These are phyloP conservation scores for Dalbergia cultrata DNA, from an alignment of 306 rosid species.

Conservation along the genomic window DNA sequence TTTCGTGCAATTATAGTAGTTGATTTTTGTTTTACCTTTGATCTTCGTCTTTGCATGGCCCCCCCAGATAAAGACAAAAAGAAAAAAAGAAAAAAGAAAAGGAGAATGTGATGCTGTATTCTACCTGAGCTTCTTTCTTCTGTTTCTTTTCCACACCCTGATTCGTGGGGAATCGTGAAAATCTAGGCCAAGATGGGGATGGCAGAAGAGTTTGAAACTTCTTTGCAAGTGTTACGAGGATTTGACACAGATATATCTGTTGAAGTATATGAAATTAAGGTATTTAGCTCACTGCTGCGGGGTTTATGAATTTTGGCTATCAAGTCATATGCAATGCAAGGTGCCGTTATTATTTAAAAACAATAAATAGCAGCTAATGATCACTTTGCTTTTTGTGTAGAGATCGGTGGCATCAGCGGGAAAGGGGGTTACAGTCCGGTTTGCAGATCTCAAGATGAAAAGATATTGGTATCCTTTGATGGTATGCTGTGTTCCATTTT, in stretches of 20 bases:
- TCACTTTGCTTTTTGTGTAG: constrained; percentile 48
- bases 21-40: constrained; percentile 21
- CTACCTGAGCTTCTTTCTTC: constrained; percentile 26
- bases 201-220: constrained; percentile 84
- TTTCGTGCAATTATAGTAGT: not conserved
- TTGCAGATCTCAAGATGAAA: constrained; percentile 79
- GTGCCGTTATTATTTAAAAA: not conserved
- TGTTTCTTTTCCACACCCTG: constrained; percentile 12
- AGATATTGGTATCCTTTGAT: constrained; percentile 87
- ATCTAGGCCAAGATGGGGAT: constrained; percentile 89
- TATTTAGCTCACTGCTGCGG: constrained; percentile 36
- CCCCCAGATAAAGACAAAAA: too few relatives aligned
- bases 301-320: constrained; percentile 9
- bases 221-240: constrained; percentile 89
- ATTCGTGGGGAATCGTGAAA: constrained; percentile 21
- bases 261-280: constrained; percentile 94
- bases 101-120: constrained; percentile 4
- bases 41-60: constrained; percentile 7
- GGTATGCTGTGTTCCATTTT: constrained; percentile 54
- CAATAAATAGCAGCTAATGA: constrained; percentile 14
- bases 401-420: constrained; percentile 68
- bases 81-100: not conserved
- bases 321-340: not conserved
- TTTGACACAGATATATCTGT: constrained; percentile 79
- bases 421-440: constrained; percentile 64